phyloP scores from a whole-genome alignment of 2,329 filamentous ascomycete genomes.

The Alternaria sp. region DNA sequence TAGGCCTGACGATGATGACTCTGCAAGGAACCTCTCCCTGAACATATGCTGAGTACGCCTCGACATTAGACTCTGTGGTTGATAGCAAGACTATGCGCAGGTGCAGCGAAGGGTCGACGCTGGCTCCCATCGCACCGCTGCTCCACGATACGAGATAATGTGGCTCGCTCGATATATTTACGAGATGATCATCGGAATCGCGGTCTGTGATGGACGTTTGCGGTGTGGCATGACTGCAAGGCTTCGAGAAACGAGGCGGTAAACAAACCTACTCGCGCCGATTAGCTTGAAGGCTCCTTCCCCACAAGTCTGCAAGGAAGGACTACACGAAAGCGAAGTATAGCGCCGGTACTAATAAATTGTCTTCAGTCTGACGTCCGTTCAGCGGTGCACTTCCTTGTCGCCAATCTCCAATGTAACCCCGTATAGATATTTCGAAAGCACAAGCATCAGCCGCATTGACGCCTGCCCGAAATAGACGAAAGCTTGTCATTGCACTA shows the following conservation, averaged over 20 bases:
- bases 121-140: neutral
- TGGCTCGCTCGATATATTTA: neutral
- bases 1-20: accelerated
- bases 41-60: neutral
- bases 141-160: neutral
- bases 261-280: neutral
- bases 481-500: neutral
- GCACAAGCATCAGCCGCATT: neutral
- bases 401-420: neutral
- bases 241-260: neutral
- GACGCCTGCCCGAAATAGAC: neutral
- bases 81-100: neutral
- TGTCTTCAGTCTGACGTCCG: neutral
- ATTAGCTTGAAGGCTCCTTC: neutral
- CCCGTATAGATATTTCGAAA: neutral
- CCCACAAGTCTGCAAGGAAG: neutral
- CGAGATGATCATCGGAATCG: neutral
- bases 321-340: neutral
- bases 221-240: neutral
- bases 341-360: neutral
- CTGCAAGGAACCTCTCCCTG: neutral
- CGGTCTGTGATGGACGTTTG: neutral
- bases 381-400: neutral
- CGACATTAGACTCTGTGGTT: neutral
- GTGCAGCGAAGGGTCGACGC: neutral